A percentile compares a stretch with the other conserved stretches of the same genome.
Conservation (phyloP, 1,284 basidiomycete species). For the Austroboletus novae-zelandiae region DNA sequence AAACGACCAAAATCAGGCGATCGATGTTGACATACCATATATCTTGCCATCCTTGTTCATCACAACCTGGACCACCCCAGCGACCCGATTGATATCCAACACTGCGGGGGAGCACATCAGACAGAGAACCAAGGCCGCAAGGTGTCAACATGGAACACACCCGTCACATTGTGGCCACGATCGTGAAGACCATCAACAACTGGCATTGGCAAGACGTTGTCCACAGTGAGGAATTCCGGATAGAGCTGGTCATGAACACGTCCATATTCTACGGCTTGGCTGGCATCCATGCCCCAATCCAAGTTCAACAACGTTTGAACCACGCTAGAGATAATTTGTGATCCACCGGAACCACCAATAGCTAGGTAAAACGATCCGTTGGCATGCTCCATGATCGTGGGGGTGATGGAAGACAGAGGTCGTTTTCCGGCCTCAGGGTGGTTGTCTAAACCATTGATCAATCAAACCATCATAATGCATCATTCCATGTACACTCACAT, state of each 20-base stretch:
- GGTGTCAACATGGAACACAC: conserved; percentile 34
- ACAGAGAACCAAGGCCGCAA: neutral
- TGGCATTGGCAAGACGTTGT: conserved; percentile 55
- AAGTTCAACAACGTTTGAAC: conserved; percentile 83
- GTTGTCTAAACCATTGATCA: conserved; percentile 54
- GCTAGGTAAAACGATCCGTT: conserved; percentile 72
- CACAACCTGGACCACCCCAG: conserved; percentile 75
- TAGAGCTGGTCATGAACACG: conserved; percentile 93
- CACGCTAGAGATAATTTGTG: conserved; percentile 79
- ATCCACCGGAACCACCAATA: conserved; percentile 86
- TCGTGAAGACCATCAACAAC: conserved; percentile 54
- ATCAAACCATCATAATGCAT: conserved; percentile 3
- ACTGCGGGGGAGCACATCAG: conserved; percentile 24
- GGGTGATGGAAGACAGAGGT: conserved; percentile 81
- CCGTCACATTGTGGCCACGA: conserved; percentile 72
- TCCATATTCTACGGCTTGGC: conserved; percentile 79
- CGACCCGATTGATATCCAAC: conserved; percentile 55
- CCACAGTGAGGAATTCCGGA: conserved; percentile 64
- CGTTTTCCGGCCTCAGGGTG: conserved; percentile 86
- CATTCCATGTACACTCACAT: conserved; percentile 45
- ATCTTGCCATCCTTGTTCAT: conserved; percentile 51
- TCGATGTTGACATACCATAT: conserved; percentile 48
- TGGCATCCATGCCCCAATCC: conserved; percentile 78
- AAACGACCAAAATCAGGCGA: neutral
- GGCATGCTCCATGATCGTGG: conserved; percentile 75